Conservation (phyloP, 2,329 filamentous ascomycete species). For the Xylariomycetidae sp. region DNA sequence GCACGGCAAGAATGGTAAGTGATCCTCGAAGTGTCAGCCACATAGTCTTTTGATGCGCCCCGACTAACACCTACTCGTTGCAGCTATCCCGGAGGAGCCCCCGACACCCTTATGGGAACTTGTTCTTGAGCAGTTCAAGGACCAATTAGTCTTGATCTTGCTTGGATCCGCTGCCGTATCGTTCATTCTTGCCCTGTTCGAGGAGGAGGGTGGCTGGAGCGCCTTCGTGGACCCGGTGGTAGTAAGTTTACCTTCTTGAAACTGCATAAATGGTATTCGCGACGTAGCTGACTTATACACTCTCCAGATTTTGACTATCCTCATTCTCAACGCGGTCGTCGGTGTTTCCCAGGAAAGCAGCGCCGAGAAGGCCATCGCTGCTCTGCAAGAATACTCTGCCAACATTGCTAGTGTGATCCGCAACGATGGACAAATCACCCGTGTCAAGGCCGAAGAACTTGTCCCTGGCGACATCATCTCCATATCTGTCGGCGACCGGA, state of each 20-base stretch:
- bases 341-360: constrained; percentile 98
- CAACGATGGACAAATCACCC: constrained; percentile 67
- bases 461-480: constrained; percentile 91
- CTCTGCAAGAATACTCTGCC: constrained; percentile 96
- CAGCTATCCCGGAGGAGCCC: constrained; percentile 74
- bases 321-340: constrained; percentile 93
- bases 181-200: constrained; percentile 87
- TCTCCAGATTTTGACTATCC: constrained; percentile 82
- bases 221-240: constrained; percentile 95
- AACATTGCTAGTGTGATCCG: constrained; percentile 94
- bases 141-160: constrained; percentile 93
- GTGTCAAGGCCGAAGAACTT: constrained; percentile 91
- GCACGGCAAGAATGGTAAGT: constrained; percentile 61
- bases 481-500: constrained; percentile 82
- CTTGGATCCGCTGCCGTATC: constrained; percentile 89
- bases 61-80: constrained; percentile 5
- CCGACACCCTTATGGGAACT: constrained; percentile 95
- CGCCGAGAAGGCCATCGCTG: constrained; percentile 96
- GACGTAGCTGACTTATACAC: constrained; percentile 11
- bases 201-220: constrained; percentile 89
- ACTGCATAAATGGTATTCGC: not conserved
- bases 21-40: constrained; percentile 1
- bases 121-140: constrained; percentile 97
- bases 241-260: constrained; percentile 49
- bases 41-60: constrained; percentile 7